Base-by-base conservation (phyloP, 139 green algal genomes). In the Desmodesmus armatus region DNA sequence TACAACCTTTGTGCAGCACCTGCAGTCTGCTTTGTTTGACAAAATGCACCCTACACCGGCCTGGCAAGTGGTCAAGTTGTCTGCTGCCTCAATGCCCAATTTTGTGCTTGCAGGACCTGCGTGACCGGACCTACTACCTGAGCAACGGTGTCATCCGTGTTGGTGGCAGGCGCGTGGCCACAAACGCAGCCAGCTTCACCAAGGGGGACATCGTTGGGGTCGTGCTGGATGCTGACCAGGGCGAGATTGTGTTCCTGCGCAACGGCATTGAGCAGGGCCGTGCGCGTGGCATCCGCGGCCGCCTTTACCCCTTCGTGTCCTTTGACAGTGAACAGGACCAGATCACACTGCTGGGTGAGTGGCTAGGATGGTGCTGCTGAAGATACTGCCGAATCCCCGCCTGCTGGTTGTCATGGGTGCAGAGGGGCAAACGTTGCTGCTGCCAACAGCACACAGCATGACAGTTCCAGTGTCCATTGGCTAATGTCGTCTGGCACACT, bases 71-170 rank as follows among this genome's bases (percentile, higher is more conserved):
- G n/a, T n/a, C n/a, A n/a, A n/a, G n/a, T n/a, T 62, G 51, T 17
- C 15, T 62, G 51, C 37, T 39, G 5, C n/a, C 41, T 73, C 65
- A 25, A 29, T 76, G 69, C 35, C 15, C 19, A 27, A 23, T 23
- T 63, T 63, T 4, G 4, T 66, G 58, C 40, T 15, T 84, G 39
- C 87, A 91, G 86, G 89, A 92, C 63, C 80, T 92, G 33, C 89
- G 89, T 13, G 89, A 92, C 72, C 83, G 89, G 19, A 92, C 89
- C 15, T 92, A 92, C 75, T 92, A 92, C 78, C 82, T 93, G 5
- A 86, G 75, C 80, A 94, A 94, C 33, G 91, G 91, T n/a, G 91
- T 94, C 31, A 90, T 94, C 47, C 85, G 91, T 9, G 91, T 94
- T 44, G 91, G 87, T 31, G 91, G 91, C 9, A 80, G 91, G 3